These are phyloP conservation scores for Cadophora malorum DNA, from an alignment of 2,329 filamentous ascomycete genomes.

Conservation along the genomic window DNA sequence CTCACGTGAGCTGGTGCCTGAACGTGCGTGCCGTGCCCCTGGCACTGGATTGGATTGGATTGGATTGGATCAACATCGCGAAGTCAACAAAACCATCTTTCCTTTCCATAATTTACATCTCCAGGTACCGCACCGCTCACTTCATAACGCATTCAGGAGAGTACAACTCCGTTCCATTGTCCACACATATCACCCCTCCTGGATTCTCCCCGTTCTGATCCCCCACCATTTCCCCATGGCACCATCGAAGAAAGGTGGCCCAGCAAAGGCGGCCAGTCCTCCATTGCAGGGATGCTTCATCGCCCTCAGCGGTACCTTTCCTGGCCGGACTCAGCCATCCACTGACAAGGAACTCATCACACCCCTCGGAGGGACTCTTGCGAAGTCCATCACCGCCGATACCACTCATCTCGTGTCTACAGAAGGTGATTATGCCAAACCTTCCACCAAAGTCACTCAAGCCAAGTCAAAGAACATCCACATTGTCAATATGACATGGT, in stretches of 20 bases:
- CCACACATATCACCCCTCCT: neutral
- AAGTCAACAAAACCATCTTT: constrained; percentile 13
- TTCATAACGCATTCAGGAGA: constrained; percentile 6
- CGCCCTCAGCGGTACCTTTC: constrained; percentile 66
- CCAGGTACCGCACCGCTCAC: neutral
- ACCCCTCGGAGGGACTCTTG: constrained; percentile 56
- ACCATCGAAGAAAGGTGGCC: constrained; percentile 16
- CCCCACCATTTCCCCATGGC: neutral
- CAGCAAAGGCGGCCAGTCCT: constrained; percentile 19
- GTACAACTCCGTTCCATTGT: neutral
- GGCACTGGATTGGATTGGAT: no score
- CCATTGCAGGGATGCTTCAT: constrained; percentile 58
- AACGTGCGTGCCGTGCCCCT: neutral
- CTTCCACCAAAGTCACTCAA: constrained; percentile 53
- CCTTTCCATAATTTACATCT: neutral
- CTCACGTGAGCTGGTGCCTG: constrained; percentile 15
- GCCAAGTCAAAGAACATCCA: constrained; percentile 55
- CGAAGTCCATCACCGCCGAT: constrained; percentile 54
- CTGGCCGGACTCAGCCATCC: constrained; percentile 56
- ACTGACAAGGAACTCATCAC: constrained; percentile 45
- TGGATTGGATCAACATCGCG: neutral
- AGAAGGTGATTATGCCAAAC: constrained; percentile 56
- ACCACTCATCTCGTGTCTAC: constrained; percentile 66
- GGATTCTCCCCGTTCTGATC: neutral
- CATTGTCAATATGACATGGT: constrained; percentile 67